Evolutionary conservation across 768 basidiomycete genomes (phyloP).

Genomic region (Asterophora parasitica): DNA sequence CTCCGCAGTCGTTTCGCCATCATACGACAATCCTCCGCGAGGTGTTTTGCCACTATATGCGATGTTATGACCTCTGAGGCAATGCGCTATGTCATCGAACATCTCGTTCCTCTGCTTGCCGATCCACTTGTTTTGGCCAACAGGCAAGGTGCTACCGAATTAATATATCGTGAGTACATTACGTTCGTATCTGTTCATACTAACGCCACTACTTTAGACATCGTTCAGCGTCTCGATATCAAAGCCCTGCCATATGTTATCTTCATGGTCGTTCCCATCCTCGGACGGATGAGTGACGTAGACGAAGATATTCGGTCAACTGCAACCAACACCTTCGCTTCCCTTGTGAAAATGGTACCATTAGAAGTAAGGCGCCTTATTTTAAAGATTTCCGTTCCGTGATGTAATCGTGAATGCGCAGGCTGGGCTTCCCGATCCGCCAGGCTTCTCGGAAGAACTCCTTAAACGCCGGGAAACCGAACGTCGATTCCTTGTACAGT

Average conservation of each 20-base stretch:
- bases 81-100: slow-evolving; percentile 87
- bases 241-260: slow-evolving; percentile 95
- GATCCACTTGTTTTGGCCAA: slow-evolving; percentile 72
- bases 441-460: slow-evolving; percentile 84
- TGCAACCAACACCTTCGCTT: slow-evolving; percentile 96
- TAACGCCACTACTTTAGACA: slow-evolving; percentile 49
- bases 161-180: slow-evolving; percentile 78
- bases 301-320: slow-evolving; percentile 90
- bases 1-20: slow-evolving; percentile 87
- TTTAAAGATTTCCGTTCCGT: not conserved
- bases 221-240: slow-evolving; percentile 87
- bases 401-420: slow-evolving; percentile 23
- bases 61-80: slow-evolving; percentile 80
- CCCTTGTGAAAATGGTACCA: slow-evolving; percentile 97
- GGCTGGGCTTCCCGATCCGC: slow-evolving; percentile 97
- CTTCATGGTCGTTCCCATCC: slow-evolving; percentile 92
- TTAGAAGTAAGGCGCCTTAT: slow-evolving; percentile 64
- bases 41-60: slow-evolving; percentile 84
- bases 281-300: slow-evolving; percentile 95
- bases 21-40: slow-evolving; percentile 82
- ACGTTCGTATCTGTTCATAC: slow-evolving; percentile 3
- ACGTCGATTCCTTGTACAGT: slow-evolving; percentile 86
- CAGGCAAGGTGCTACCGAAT: slow-evolving; percentile 85
- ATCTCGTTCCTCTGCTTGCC: slow-evolving; percentile 73
- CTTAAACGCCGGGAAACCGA: slow-evolving; percentile 83